Conservation (phyloP, 257 asterid species). For the Oldenlandia corymbosa region DNA sequence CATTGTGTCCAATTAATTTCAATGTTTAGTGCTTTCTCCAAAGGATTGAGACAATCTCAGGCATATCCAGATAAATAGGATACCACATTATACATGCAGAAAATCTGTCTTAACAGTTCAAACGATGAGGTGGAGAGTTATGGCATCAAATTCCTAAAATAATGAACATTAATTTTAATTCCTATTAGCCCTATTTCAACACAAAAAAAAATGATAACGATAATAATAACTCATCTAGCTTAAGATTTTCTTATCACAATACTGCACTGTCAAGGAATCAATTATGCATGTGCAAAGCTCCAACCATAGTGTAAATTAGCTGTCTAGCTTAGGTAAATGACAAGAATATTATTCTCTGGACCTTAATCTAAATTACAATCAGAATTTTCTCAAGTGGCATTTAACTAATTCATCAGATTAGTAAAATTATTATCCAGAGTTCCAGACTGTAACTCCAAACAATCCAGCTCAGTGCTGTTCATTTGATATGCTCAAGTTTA, state of each 20-base stretch:
- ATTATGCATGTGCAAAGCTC: not conserved
- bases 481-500: too few species aligned
- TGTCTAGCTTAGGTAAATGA: not conserved
- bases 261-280: not conserved
- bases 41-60: not conserved
- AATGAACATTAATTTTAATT: not conserved
- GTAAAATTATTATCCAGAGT: not conserved
- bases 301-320: not conserved
- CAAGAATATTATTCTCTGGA: not conserved
- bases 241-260: not conserved
- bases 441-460: not conserved
- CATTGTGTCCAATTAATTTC: not conserved
- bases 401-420: not conserved
- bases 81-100: not conserved
- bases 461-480: conserved; percentile 8
- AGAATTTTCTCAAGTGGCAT: not conserved
- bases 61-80: not conserved
- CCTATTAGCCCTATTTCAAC: not conserved
- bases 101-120: not conserved
- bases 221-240: not conserved
- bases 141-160: not conserved
- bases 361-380: not conserved
- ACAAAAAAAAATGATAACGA: not conserved
- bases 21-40: not conserved
- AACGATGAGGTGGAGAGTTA: not conserved